Evolutionary conservation across 768 basidiomycete genomes (phyloP).

Genomic region (Agrocybe pediades): DNA sequence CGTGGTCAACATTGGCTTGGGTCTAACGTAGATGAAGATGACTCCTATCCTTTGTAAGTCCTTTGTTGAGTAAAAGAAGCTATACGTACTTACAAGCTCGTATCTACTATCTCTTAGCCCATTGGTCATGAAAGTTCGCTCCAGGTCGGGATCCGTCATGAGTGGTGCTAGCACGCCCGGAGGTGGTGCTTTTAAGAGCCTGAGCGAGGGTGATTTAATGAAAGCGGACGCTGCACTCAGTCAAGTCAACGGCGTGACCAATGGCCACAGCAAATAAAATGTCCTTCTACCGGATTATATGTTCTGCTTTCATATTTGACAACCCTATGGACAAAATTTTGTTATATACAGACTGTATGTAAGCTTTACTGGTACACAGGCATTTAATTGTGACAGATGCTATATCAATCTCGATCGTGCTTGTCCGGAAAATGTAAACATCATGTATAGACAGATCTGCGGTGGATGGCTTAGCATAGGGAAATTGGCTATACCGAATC

Average conservation of each 20-base stretch:
- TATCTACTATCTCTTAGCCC: conserved; percentile 61
- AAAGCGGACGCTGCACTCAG: conserved; percentile 88
- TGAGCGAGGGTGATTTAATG: conserved; percentile 86
- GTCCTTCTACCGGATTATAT: neutral
- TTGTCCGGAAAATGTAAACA: too few relatives aligned
- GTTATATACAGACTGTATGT: too few relatives aligned
- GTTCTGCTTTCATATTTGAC: conserved; percentile 5
- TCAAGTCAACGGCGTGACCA: conserved; percentile 36
- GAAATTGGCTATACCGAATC: too few relatives aligned
- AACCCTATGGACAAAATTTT: neutral
- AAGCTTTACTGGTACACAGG: too few relatives aligned
- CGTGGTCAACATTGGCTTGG: conserved; percentile 66
- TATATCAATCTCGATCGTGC: too few relatives aligned
- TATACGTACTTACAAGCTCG: conserved; percentile 7
- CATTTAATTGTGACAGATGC: too few relatives aligned
- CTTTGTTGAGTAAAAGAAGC: conserved; percentile 2
- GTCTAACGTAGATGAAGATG: conserved; percentile 80
- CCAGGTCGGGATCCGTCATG: conserved; percentile 74
- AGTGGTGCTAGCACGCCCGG: conserved; percentile 82
- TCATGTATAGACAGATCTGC: too few relatives aligned
- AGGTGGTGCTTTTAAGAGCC: conserved; percentile 72
- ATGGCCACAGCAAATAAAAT: conserved; percentile 11
- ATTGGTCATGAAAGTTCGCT: conserved; percentile 87
- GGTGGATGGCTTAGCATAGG: too few relatives aligned
- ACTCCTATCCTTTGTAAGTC: conserved; percentile 87